phyloP scores from a whole-genome alignment of 768 basidiomycete species.

The Mycena galericulata region DNA sequence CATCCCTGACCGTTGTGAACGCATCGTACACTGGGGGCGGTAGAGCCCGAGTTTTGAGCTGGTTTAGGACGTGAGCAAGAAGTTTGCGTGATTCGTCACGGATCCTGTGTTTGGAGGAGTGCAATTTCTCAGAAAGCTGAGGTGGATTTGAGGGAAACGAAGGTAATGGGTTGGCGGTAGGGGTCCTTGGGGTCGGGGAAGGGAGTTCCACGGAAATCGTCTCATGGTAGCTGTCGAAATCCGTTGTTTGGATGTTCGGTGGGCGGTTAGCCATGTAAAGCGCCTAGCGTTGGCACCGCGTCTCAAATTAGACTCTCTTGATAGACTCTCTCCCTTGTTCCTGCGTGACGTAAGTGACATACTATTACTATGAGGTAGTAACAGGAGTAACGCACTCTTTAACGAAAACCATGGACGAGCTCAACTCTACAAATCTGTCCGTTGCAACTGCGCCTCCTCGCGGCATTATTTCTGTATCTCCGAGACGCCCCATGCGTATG shows the following conservation, averaged over 20 bases:
- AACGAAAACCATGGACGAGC: too few relatives aligned
- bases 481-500: slow-evolving; percentile 19
- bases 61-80: slow-evolving; percentile 70
- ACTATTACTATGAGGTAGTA: too few relatives aligned
- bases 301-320: too few relatives aligned
- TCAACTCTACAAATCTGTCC: too few relatives aligned
- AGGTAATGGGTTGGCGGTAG: slow-evolving; percentile 33
- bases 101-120: slow-evolving; percentile 51
- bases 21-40: slow-evolving; percentile 66
- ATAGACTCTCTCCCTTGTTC: too few relatives aligned
- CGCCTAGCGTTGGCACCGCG: too few relatives aligned
- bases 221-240: slow-evolving; percentile 7
- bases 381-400: too few relatives aligned
- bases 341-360: too few relatives aligned
- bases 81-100: slow-evolving; percentile 77
- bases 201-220: slow-evolving; percentile 37
- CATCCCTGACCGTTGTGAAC: slow-evolving; percentile 44
- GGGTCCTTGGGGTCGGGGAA: slow-evolving; percentile 45
- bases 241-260: slow-evolving; percentile 20
- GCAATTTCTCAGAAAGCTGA: slow-evolving; percentile 32
- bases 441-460: not conserved
- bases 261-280: slow-evolving; percentile 10
- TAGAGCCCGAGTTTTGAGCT: slow-evolving; percentile 67
- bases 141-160: slow-evolving; percentile 34
- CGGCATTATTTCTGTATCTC: not conserved